phyloP scores from a whole-genome alignment of 139 green algal genomes.

The Chlorella sp. region DNA sequence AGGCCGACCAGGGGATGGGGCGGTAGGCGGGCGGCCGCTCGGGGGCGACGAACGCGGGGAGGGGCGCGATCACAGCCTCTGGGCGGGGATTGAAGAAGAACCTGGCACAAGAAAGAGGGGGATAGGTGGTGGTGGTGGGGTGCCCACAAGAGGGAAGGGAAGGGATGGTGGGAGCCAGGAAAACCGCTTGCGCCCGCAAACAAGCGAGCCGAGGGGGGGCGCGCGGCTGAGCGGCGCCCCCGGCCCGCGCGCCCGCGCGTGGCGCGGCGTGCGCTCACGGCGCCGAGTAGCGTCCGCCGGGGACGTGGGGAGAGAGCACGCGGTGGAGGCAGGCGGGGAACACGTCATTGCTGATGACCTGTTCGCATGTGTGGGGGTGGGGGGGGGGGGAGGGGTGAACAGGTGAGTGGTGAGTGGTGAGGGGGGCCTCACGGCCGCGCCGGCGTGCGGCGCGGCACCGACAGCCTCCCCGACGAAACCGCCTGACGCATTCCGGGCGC shows the following conservation, averaged over 20 bases:
- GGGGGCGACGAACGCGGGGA: background rate
- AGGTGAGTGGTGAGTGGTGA: too few species aligned
- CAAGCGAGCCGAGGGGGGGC: too few species aligned
- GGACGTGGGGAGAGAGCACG: background rate
- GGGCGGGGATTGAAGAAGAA: slow-evolving; percentile 14
- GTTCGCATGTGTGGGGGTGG: too few species aligned
- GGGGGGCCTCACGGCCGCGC: too few species aligned
- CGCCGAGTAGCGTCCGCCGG: background rate
- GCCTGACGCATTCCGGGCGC: background rate
- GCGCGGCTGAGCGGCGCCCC: too few species aligned
- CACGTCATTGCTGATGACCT: slow-evolving; percentile 9
- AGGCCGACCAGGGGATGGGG: background rate
- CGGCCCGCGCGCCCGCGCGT: too few species aligned
- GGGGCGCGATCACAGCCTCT: background rate
- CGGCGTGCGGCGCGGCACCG: background rate
- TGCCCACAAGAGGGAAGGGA: too few species aligned
- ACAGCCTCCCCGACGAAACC: background rate
- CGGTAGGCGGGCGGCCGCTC: slow-evolving; percentile 3
- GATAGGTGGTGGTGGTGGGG: too few species aligned
- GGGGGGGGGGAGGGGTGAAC: background rate
- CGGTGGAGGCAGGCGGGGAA: background rate
- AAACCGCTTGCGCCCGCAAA: too few species aligned
- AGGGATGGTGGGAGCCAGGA: too few species aligned
- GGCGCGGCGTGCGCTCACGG: background rate
- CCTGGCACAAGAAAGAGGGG: too few species aligned